A percentile compares a stretch with the other conserved stretches of the same genome.
phyloP scores from a whole-genome alignment of 768 basidiomycete genomes.

The Tricholoma flavovirens region DNA sequence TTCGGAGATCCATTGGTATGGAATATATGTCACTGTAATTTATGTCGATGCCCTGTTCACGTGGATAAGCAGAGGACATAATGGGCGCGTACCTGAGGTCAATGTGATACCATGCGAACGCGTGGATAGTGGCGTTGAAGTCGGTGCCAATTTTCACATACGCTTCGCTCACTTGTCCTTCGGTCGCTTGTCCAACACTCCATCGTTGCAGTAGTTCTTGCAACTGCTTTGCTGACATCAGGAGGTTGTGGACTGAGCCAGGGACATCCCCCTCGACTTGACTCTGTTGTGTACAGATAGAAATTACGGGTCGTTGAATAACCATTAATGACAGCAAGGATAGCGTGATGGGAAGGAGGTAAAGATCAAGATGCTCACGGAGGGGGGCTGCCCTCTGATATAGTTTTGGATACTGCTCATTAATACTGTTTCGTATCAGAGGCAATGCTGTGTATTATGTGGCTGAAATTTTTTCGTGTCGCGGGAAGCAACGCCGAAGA shows the following conservation, averaged over 20 bases:
- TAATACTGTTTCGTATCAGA: too few relatives aligned
- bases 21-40: constrained; percentile 52
- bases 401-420: constrained; percentile 1
- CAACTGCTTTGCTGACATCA: constrained; percentile 79
- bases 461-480: too few relatives aligned
- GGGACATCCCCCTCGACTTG: constrained; percentile 44
- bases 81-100: constrained; percentile 48
- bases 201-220: constrained; percentile 69
- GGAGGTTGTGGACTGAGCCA: constrained; percentile 56
- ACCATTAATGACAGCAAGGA: background rate
- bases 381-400: constrained; percentile 8
- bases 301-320: constrained; percentile 17
- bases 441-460: too few relatives aligned
- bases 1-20: constrained; percentile 57
- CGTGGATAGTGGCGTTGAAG: constrained; percentile 73
- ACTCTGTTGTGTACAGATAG: constrained; percentile 21
- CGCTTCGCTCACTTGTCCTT: constrained; percentile 77
- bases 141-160: constrained; percentile 88
- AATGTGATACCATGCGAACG: constrained; percentile 71
- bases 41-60: background rate
- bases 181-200: constrained; percentile 52
- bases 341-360: background rate
- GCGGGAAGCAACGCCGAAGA: too few relatives aligned
- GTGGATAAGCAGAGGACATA: background rate
- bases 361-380: constrained; percentile 10